Base-by-base conservation (phyloP, 805 yeast genomes). In the Kazachstania viticola region DNA sequence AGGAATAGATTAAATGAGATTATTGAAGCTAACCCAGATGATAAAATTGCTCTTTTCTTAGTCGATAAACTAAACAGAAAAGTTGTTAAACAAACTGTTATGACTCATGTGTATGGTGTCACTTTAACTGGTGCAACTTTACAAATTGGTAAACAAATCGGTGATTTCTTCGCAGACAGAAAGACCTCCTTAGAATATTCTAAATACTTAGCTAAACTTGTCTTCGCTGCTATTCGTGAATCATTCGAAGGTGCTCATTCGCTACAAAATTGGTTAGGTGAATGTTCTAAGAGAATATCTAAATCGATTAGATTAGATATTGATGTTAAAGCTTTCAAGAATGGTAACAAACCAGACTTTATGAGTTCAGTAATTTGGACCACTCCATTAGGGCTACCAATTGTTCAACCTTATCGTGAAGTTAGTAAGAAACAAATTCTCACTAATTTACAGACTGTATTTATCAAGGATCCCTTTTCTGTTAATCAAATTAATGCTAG, bases 81-180 rank as follows among this genome's bases (percentile, higher is more conserved):
- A 51, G 78, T 91, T 28, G 95, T 91, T 23, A 88, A 88, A 52
- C 98, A 88, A 54, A 84, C 98, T 0, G 97, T 88, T 17, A 88
- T 88, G 98, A 88, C 98, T 0, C 87, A 85, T 48, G 98, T 88
- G 23, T 88, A 88, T 52, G 98, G 98, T 47, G 98, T 88, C 9
- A 88, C 98, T 0, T 84, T 71, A 51, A 71, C 83, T 39, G 98
- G 98, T 13, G 98, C 97, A 0, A 73, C 83, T 13, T 78, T 76
- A 3, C 98, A 88, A 59, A 84, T 88, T 48, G 71, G 74, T 35
- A 80, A 77, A 48, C 87, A 87, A 50, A 60, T 88, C 34, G 70
- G 69, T 19, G 76, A 73, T 30, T 56, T 72, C 31, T 73, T 70
- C 35, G 72, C 64, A 33, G 71, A 67, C 16, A 53, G 51, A 12